Base-by-base conservation (phyloP, 75 land plant genomes). In the Pinus taeda region DNA sequence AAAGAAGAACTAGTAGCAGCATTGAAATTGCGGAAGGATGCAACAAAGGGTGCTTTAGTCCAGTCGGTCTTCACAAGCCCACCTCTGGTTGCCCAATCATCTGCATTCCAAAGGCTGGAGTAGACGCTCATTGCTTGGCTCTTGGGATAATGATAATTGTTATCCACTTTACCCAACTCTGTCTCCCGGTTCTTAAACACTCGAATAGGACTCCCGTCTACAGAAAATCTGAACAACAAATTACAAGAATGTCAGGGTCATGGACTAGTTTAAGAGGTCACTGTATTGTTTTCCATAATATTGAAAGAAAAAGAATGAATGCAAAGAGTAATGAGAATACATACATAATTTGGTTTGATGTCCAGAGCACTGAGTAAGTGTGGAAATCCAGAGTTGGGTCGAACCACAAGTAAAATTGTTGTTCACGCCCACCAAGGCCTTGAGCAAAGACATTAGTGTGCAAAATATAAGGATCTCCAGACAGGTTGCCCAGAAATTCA, bases 371-470 rank as follows among this genome's bases (percentile, higher is more conserved):
- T n/a, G 81, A 72, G 45, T 86, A 88, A 3, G 85, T 82, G 79
- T 88, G 90, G 74, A 83, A 88, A 53, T 58, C 85, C 3, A 21
- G 57, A 4, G 83, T 83, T 15, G 88, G 90, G 39, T 86, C 85
- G 55, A 88, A 88, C 90, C 90, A 87, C 3, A 87, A 81, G 26
- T 77, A 77, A 57, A 87, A 77, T 57, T 85, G 86, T 58, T 81
- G 77, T 63, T 88, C 90, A 57, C 85, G 79, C 30, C 79, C 73
- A 2, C 90, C 90, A 22, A 75, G 73, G 15, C 90, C 90, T 39
- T 79, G 57, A 14, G 80, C 66, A n/a, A 72, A 88, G 45, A 88
- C 71, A 62, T 88, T 88, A 39, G 89, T 87, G 49, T 87, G 89
- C 36, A 87, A 65, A 12, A 79, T 77, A 65, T 85, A 88, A 1